phyloP scores from a whole-genome alignment of 371 early-diverging fungal genomes.

The Mucor irregularis region DNA sequence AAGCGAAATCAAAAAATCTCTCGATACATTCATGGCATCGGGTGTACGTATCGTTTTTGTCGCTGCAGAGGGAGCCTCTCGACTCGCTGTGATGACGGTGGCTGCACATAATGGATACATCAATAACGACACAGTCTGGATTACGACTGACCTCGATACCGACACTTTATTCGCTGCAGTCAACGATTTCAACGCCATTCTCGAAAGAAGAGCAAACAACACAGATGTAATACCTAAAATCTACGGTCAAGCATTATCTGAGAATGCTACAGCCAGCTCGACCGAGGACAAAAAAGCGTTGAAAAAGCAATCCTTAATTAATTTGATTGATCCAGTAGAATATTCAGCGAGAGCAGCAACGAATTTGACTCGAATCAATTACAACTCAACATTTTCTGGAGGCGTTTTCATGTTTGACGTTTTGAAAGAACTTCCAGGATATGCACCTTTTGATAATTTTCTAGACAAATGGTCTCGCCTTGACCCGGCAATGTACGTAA shows the following conservation, averaged over 20 bases:
- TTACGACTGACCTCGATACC: conserved; percentile 27
- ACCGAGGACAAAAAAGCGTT: background rate
- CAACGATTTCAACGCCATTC: conserved; percentile 26
- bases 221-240: conserved; percentile 10
- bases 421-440: conserved; percentile 36
- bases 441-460: conserved; percentile 51
- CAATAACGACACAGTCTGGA: conserved; percentile 44
- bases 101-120: conserved; percentile 46
- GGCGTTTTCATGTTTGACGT: conserved; percentile 41
- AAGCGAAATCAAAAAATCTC: conserved; percentile 42
- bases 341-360: conserved; percentile 29
- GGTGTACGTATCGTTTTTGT: conserved; percentile 52
- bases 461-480: conserved; percentile 44
- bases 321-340: conserved; percentile 27
- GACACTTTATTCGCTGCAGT: conserved; percentile 19
- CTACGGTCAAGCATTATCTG: background rate
- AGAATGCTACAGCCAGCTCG: background rate
- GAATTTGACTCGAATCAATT: conserved; percentile 26
- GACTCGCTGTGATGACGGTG: conserved; percentile 34
- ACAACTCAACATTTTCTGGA: conserved; percentile 43
- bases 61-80: conserved; percentile 50
- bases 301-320: conserved; percentile 7
- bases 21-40: conserved; percentile 38
- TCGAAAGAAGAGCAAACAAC: conserved; percentile 18
- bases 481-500: conserved; percentile 47